Percentiles rank a stretch among this genome's conserved stretches.
Evolutionary conservation across 495 filamentous ascomycete genomes (phyloP).

Genomic region (Tuber magnatum): DNA sequence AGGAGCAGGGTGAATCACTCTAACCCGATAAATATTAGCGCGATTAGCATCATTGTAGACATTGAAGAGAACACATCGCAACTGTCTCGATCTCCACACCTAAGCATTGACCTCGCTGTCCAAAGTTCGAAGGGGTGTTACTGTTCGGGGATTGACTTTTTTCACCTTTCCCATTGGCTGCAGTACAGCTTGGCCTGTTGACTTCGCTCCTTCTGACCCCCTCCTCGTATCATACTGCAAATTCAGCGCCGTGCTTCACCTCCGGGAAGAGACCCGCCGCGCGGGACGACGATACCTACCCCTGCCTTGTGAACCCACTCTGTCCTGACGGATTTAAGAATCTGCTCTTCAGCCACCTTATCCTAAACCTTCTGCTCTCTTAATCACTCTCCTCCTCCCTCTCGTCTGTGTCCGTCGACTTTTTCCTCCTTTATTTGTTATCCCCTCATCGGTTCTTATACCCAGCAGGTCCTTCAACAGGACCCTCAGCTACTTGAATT

Average conservation of each 20-base stretch:
- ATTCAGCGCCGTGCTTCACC: not conserved
- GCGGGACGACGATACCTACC: not conserved
- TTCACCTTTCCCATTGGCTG: not conserved
- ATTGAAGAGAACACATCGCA: not conserved
- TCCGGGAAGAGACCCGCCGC: not conserved
- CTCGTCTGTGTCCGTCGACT: not conserved
- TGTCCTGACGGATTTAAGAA: not conserved
- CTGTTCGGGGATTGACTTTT: not conserved
- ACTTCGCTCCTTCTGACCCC: not conserved
- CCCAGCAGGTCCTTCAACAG: conserved; percentile 25
- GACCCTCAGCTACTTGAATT: not conserved
- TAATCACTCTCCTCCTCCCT: not conserved
- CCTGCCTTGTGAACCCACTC: not conserved
- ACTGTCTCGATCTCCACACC: not conserved
- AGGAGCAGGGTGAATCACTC: not conserved
- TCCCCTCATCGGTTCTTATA: not conserved
- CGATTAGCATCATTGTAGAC: not conserved
- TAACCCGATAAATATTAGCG: not conserved
- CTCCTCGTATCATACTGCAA: not conserved
- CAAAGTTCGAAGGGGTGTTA: not conserved
- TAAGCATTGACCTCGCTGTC: not conserved
- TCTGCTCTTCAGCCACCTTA: not conserved
- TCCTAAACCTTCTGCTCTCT: not conserved
- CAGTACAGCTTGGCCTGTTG: not conserved
- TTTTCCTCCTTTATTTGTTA: not conserved